These are phyloP conservation scores for Aspergillus sclerotialis DNA, from an alignment of 2,329 filamentous ascomycete genomes.

Conservation along the genomic window DNA sequence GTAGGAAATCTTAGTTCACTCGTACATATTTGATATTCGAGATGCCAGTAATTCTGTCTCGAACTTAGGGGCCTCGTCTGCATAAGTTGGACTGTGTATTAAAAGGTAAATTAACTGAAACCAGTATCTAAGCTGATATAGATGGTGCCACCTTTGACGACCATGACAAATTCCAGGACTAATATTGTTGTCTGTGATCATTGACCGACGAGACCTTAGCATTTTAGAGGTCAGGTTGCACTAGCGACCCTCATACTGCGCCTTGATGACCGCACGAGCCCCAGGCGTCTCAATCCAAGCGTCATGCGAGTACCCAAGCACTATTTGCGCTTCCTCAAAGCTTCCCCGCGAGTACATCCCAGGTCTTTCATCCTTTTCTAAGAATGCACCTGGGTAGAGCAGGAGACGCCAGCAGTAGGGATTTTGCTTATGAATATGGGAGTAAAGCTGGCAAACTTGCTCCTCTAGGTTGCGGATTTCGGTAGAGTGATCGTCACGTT, in stretches of 20 bases:
- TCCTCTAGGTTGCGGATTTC: slow-evolving; percentile 13
- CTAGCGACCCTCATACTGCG: not conserved
- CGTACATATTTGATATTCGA: too few relatives aligned
- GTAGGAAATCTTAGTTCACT: too few relatives aligned
- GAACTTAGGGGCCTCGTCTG: too few relatives aligned
- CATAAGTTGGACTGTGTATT: too few relatives aligned
- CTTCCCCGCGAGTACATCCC: slow-evolving; percentile 5
- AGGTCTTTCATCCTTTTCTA: not conserved
- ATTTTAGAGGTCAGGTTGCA: not conserved
- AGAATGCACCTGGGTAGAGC: not conserved
- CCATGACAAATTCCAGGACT: too few relatives aligned
- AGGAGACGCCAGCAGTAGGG: not conserved
- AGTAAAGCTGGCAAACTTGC: slow-evolving; percentile 19
- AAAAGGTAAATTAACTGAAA: too few relatives aligned
- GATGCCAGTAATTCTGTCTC: too few relatives aligned
- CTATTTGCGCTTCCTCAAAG: slow-evolving; percentile 14
- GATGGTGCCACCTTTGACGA: too few relatives aligned
- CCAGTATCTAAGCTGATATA: too few relatives aligned
- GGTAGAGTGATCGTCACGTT: slow-evolving; percentile 6
- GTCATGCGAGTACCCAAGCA: slow-evolving; percentile 15
- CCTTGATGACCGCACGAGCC: slow-evolving; percentile 15
- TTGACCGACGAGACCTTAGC: not conserved
- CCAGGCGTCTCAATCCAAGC: slow-evolving; percentile 21
- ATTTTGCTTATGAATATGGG: not conserved
- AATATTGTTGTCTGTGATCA: too few relatives aligned